Evolutionary conservation across 139 green algal species (phyloP).

Genomic region (Tetradesmus obliquus): DNA sequence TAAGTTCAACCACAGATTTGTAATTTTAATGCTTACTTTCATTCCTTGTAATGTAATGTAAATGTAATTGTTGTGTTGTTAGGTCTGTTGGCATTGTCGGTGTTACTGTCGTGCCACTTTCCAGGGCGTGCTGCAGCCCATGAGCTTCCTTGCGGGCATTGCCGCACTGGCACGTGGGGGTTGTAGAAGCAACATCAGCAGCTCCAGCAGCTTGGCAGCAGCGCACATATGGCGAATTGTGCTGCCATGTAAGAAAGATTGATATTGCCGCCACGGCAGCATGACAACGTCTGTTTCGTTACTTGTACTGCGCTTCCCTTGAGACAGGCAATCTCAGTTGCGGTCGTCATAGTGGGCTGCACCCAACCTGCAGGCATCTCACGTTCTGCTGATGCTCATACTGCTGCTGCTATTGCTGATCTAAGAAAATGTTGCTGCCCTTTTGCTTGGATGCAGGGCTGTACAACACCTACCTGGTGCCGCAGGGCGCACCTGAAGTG

Average conservation of each 20-base stretch:
- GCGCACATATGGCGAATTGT: too few relatives aligned
- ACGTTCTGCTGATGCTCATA: neutral
- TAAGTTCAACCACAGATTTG: neutral
- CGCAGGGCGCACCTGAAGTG: neutral
- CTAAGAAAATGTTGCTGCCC: too few relatives aligned
- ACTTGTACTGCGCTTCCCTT: neutral
- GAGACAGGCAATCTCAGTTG: neutral
- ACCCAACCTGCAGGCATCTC: neutral
- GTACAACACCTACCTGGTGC: neutral
- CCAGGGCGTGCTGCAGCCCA: neutral
- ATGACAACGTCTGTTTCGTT: neutral
- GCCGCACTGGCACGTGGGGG: neutral
- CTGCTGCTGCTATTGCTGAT: too few relatives aligned
- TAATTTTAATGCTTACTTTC: too few relatives aligned
- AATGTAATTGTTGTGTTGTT: too few relatives aligned
- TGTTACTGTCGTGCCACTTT: neutral
- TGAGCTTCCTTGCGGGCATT: constrained; percentile 21
- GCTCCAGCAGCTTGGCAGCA: neutral
- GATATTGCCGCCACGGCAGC: too few relatives aligned
- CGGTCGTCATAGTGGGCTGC: neutral
- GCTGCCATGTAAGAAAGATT: neutral
- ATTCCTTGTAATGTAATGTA: too few relatives aligned
- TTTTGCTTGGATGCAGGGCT: neutral
- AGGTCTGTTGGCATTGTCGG: too few relatives aligned
- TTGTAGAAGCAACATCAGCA: neutral